Conservation (phyloP, 2,329 filamentous ascomycete species). For the Talaromyces marneffei region DNA sequence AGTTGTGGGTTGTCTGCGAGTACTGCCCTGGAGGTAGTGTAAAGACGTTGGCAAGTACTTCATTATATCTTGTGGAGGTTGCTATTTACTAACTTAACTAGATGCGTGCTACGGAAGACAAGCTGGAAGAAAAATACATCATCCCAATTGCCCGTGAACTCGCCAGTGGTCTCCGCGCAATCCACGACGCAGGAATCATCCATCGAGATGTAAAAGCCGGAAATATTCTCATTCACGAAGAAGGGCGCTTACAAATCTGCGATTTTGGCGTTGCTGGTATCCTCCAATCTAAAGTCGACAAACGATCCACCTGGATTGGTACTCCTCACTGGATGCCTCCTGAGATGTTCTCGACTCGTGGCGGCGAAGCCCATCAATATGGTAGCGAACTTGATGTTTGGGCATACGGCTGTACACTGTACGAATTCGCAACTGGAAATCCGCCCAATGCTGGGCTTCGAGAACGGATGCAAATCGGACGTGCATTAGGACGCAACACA, state of each 20-base stretch:
- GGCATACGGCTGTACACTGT: slow-evolving; percentile 47
- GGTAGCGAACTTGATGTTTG: slow-evolving; percentile 49
- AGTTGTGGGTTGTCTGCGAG: slow-evolving; percentile 62
- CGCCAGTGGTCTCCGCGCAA: slow-evolving; percentile 55
- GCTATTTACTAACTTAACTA: slow-evolving; percentile 15
- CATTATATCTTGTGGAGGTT: background rate
- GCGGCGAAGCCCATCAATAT: slow-evolving; percentile 38
- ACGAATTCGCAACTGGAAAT: slow-evolving; percentile 45
- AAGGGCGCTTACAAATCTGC: slow-evolving; percentile 57
- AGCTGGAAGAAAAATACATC: slow-evolving; percentile 56
- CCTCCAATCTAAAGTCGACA: slow-evolving; percentile 54
- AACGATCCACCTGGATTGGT: slow-evolving; percentile 60
- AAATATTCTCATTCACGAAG: slow-evolving; percentile 59
- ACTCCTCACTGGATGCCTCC: slow-evolving; percentile 64
- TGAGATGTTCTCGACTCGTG: slow-evolving; percentile 46
- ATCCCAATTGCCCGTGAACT: slow-evolving; percentile 60
- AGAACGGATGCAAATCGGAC: slow-evolving; percentile 43
- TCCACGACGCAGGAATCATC: slow-evolving; percentile 61
- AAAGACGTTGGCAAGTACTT: slow-evolving; percentile 52
- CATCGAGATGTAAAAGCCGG: slow-evolving; percentile 62
- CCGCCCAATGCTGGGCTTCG: slow-evolving; percentile 45
- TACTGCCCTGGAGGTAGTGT: slow-evolving; percentile 63
- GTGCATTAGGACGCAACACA: slow-evolving; percentile 38
- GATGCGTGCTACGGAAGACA: slow-evolving; percentile 46
- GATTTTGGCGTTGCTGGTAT: slow-evolving; percentile 63